Evolutionary conservation across 345 rosid genomes (phyloP).

Genomic region (Gossypioides kirkii): DNA sequence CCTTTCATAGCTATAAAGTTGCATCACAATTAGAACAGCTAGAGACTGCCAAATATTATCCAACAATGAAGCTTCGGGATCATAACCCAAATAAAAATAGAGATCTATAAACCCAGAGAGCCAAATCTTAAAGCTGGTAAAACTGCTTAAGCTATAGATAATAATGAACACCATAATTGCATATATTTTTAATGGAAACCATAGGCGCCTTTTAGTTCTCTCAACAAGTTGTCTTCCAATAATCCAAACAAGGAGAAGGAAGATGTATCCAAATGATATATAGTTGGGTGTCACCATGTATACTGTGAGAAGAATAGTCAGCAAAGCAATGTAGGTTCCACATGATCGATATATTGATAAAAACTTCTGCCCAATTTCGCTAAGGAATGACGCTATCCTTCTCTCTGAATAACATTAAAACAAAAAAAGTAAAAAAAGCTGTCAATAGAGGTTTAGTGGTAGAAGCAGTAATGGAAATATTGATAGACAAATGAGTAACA

Average conservation of each 20-base stretch:
- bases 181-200: constrained; percentile 93
- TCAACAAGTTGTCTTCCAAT: constrained; percentile 93
- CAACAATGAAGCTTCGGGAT: constrained; percentile 63
- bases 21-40: constrained; percentile 95
- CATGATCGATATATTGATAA: constrained; percentile 82
- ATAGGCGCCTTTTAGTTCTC: constrained; percentile 75
- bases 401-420: constrained; percentile 52
- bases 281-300: constrained; percentile 85
- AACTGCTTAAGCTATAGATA: constrained; percentile 85
- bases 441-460: not conserved
- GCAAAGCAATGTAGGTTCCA: constrained; percentile 91
- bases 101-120: constrained; percentile 65
- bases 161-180: constrained; percentile 71
- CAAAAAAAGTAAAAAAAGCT: constrained; percentile 11
- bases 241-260: constrained; percentile 90
- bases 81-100: constrained; percentile 69
- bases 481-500: constrained; percentile 15
- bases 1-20: constrained; percentile 97
- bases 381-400: constrained; percentile 71
- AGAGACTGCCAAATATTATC: constrained; percentile 93
- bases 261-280: constrained; percentile 87
- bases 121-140: constrained; percentile 73
- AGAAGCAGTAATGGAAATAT: constrained; percentile 13
- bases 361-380: constrained; percentile 82
- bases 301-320: constrained; percentile 85